Conservation (phyloP, 2,329 filamentous ascomycete genomes). For the Fusarium robinianum region DNA sequence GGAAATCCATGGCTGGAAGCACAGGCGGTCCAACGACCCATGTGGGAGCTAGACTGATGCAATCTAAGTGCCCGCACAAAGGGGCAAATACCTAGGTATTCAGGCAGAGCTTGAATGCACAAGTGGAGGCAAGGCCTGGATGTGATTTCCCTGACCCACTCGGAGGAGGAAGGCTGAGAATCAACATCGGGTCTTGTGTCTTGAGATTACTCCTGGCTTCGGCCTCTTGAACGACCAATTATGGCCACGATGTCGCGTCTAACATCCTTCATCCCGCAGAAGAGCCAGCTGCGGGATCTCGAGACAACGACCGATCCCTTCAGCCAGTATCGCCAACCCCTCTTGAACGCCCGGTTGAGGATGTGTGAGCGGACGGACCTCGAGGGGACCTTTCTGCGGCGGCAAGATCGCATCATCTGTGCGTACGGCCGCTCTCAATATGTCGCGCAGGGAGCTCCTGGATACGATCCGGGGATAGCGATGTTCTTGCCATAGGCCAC, state of each 20-base stretch:
- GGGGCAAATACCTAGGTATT: too few species aligned
- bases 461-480: conserved; percentile 16
- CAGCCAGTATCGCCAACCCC: conserved; percentile 21
- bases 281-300: conserved; percentile 13
- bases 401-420: conserved; percentile 30
- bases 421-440: conserved; percentile 10
- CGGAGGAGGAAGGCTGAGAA: too few species aligned
- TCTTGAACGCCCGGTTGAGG: conserved; percentile 14
- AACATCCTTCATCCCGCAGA: conserved; percentile 4
- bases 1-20: too few species aligned
- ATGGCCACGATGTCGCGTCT: conserved; percentile 4
- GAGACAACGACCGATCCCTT: conserved; percentile 19
- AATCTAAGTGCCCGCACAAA: too few species aligned
- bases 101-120: too few species aligned
- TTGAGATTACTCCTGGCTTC: too few species aligned
- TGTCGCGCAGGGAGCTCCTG: conserved; percentile 34
- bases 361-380: conserved; percentile 32
- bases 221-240: not conserved
- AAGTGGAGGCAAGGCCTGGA: too few species aligned
- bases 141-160: too few species aligned
- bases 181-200: too few species aligned
- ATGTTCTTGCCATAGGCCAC: conserved; percentile 21
- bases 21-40: too few species aligned
- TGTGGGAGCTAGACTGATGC: too few species aligned
- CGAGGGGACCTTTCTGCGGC: conserved; percentile 20